Evolutionary conservation across 768 basidiomycete species (phyloP).

Genomic region (Leucogyrophana mollusca): DNA sequence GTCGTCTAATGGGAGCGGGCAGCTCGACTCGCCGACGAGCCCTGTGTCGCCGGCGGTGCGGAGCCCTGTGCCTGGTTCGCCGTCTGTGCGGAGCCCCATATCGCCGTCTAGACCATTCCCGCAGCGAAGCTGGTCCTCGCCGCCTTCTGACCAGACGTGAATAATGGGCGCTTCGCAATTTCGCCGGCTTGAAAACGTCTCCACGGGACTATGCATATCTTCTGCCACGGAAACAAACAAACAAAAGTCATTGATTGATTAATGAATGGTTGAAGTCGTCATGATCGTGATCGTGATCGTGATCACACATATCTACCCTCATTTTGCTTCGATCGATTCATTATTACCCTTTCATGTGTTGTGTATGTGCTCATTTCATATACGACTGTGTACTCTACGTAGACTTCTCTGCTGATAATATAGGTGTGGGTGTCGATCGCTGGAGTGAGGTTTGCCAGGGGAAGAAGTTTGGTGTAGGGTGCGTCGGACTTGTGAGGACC

Average conservation of each 20-base stretch:
- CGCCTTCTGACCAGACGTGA: background rate
- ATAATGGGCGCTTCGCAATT: background rate
- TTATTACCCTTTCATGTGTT: background rate
- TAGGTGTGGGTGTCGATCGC: background rate
- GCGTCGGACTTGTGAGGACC: no score
- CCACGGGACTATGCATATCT: background rate
- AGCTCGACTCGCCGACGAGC: background rate
- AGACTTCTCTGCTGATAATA: background rate
- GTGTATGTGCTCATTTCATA: background rate
- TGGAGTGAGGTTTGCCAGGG: background rate
- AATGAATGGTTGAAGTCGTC: background rate
- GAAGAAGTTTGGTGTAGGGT: background rate
- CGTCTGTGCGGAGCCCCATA: background rate
- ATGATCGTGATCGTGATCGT: background rate
- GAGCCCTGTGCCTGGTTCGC: background rate
- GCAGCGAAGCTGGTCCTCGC: background rate
- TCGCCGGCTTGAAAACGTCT: no score
- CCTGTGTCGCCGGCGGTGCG: background rate
- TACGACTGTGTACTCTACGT: background rate
- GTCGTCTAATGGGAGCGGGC: slow-evolving; percentile 20
- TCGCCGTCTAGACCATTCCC: background rate
- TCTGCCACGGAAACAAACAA: background rate
- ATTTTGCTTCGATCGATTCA: background rate
- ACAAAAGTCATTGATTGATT: background rate
- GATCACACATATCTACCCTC: no score